These are phyloP conservation scores for Phytophthora fragariaefolia DNA, from an alignment of 352 stramenopile species.

Conservation along the genomic window DNA sequence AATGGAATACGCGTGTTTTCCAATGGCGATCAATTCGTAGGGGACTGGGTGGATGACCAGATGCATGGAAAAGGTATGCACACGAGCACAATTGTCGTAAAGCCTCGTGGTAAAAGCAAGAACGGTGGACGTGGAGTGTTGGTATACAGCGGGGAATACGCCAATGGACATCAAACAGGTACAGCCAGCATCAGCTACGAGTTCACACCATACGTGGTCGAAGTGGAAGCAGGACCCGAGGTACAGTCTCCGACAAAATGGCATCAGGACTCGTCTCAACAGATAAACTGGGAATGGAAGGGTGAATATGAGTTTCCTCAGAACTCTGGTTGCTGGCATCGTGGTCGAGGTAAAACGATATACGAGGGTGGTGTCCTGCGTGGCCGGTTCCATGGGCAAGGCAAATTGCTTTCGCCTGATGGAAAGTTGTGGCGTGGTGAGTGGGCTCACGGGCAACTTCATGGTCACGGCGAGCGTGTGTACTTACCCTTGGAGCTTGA, in stretches of 20 bases:
- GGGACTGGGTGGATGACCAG: conserved; percentile 57
- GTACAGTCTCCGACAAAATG: not conserved
- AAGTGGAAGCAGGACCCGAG: conserved; percentile 8
- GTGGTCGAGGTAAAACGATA: conserved; percentile 53
- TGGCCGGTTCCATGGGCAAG: conserved; percentile 68
- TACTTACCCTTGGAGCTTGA: conserved; percentile 60
- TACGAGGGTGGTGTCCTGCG: conserved; percentile 66
- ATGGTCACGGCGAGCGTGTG: conserved; percentile 52
- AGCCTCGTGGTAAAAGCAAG: conserved; percentile 16
- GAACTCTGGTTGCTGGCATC: conserved; percentile 65
- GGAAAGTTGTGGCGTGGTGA: conserved; percentile 59
- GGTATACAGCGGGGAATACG: conserved; percentile 63
- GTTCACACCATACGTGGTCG: conserved; percentile 30
- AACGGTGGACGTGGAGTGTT: conserved; percentile 12
- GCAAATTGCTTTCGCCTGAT: conserved; percentile 59
- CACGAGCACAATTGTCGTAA: conserved; percentile 23
- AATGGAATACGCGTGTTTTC: conserved; percentile 54
- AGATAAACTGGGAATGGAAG: conserved; percentile 44
- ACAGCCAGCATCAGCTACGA: conserved; percentile 48
- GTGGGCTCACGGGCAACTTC: conserved; percentile 60
- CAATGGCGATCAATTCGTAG: conserved; percentile 61
- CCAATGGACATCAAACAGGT: conserved; percentile 52
- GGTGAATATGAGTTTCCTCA: conserved; percentile 75
- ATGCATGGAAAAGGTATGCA: conserved; percentile 69
- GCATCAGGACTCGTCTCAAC: conserved; percentile 7